These are phyloP conservation scores for Sporothrix euskadiensis DNA, from an alignment of 2,329 filamentous ascomycete genomes.

Conservation along the genomic window DNA sequence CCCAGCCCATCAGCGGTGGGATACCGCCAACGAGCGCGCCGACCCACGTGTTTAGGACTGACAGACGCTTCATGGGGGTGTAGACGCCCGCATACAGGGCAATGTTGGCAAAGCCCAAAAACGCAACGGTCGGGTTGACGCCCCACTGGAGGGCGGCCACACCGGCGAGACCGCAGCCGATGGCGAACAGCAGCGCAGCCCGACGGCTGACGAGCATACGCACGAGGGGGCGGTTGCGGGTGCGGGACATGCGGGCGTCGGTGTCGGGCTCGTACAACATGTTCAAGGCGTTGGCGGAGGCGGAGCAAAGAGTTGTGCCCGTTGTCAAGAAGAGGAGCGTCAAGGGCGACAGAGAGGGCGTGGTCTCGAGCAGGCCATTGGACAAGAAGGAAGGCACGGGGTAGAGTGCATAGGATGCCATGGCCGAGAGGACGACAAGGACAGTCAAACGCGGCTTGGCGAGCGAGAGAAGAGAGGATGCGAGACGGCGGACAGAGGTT, in stretches of 20 bases:
- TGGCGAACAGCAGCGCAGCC: constrained; percentile 74
- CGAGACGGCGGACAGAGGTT: constrained; percentile 60
- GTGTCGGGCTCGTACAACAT: constrained; percentile 94
- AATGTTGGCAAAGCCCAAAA: constrained; percentile 82
- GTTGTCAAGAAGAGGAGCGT: constrained; percentile 90
- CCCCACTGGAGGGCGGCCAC: constrained; percentile 77
- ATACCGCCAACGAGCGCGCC: constrained; percentile 91
- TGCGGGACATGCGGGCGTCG: constrained; percentile 92
- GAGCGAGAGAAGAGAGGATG: constrained; percentile 83
- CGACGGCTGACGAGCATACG: constrained; percentile 72
- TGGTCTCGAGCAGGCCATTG: constrained; percentile 51
- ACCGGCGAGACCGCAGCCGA: constrained; percentile 69
- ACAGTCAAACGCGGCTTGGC: constrained; percentile 94
- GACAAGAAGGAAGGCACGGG: constrained; percentile 84
- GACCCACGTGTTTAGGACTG: constrained; percentile 89
- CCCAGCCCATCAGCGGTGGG: constrained; percentile 97
- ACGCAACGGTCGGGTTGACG: constrained; percentile 90
- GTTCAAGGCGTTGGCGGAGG: constrained; percentile 90
- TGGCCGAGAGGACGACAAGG: constrained; percentile 86
- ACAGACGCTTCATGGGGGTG: constrained; percentile 86
- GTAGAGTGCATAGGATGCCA: constrained; percentile 88
- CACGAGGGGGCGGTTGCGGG: constrained; percentile 84
- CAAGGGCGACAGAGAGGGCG: constrained; percentile 82
- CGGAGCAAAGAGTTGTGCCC: constrained; percentile 85
- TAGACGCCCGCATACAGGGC: constrained; percentile 87